Base-by-base conservation (phyloP, 352 stramenopile genomes). In the Pythium chondricola region DNA sequence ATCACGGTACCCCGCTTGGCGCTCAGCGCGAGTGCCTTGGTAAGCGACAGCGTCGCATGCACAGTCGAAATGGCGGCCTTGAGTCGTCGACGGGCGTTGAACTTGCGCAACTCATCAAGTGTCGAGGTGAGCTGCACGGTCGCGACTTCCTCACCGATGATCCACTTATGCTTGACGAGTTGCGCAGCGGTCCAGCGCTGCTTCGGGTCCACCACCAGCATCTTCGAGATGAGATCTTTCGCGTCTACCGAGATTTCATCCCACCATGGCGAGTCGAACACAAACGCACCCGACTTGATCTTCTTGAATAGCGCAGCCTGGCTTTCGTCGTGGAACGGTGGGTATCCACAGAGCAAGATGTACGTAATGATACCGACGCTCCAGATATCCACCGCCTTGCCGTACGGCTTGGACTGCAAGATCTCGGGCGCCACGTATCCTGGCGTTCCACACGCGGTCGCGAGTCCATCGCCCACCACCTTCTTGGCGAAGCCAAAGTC, bases 361-460 rank as follows among this genome's bases (percentile, higher is more conserved):
- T 98, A 99, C 4, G 94, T 66, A 69, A 99, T 98, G 26, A 99
- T 93, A 13, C 96, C 96, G 22, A 98, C 72, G 68, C 74, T 95
- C 93, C 93, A 98, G 46, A 98, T 86, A 65, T 98, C 94, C 6
- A 96, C 88, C 67, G 98, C 89, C 8, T 72, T 83, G 52, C 90
- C 91, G 64, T 99, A 99, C 25, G 80, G 71, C 17, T 85, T 74
- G 6, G 89, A 85, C 56, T 96, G 77, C 24, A 99, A 63, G 67
- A 99, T 98, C 74, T 99, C 95, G 0, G 95, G 93, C 1, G 95
- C 95, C 4, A 98, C 93, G 70, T 98, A 98, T 2, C 95, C 94
- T 0, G 94, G 94, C 31, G 95, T 99, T 21, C 95, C 95, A 63
- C 95, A 98, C 44, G 96, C 92, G 4, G 93, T 97, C 61, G 98